phyloP scores from a whole-genome alignment of 768 basidiomycete genomes.

The Cubamyces lactineus region DNA sequence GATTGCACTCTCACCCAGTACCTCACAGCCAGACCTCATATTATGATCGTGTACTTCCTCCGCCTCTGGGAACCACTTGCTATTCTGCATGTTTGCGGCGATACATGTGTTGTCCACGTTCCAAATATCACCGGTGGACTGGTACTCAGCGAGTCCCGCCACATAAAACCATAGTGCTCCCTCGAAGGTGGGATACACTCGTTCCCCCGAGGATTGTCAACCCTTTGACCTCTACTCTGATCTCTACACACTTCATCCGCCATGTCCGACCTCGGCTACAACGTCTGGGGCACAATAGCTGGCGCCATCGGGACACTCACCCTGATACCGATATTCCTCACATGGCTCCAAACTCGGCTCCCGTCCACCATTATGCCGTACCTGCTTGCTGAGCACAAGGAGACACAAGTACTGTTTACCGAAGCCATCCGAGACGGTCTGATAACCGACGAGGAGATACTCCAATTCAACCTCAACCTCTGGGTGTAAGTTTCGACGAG shows the following conservation, averaged over 20 bases:
- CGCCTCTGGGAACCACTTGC: too few species aligned
- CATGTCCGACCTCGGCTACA: background rate
- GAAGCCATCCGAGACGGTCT: too few species aligned
- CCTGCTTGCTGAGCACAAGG: background rate
- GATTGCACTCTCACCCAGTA: too few species aligned
- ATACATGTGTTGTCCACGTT: background rate
- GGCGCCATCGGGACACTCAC: background rate
- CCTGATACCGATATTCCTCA: background rate
- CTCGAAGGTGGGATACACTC: background rate
- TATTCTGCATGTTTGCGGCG: background rate
- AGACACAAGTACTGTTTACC: background rate
- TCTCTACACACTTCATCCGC: background rate
- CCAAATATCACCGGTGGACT: background rate
- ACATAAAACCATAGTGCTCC: background rate
- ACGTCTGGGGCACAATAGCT: background rate
- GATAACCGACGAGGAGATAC: too few species aligned
- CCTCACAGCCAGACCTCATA: too few species aligned
- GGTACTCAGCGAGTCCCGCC: background rate
- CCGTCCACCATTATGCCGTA: background rate
- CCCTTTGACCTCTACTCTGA: background rate
- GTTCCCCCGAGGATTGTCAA: background rate
- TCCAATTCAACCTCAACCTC: too few species aligned
- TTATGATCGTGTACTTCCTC: too few species aligned
- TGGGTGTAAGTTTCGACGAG: background rate
- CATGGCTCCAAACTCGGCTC: background rate